Conservation (phyloP, 345 rosid genomes). For the Moricandia arvensis region DNA sequence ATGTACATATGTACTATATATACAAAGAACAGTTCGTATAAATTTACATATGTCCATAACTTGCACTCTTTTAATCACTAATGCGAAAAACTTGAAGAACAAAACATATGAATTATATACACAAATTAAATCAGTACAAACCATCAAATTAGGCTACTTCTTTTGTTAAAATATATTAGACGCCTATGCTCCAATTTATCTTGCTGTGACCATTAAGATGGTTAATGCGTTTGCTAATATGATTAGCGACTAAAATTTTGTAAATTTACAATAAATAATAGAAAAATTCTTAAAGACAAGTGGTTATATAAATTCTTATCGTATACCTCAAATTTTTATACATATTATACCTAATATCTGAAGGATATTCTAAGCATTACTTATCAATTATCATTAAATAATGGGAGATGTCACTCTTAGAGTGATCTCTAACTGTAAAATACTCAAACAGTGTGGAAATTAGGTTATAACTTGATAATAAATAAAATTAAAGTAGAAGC, state of each 20-base stretch:
- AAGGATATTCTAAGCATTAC: conserved; percentile 16
- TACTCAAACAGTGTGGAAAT: conserved; percentile 18
- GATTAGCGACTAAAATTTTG: background rate
- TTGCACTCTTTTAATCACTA: background rate
- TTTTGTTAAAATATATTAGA: background rate
- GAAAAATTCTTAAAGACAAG: background rate
- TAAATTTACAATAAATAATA: background rate
- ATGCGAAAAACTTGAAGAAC: background rate
- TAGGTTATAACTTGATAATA: background rate
- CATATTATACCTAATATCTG: background rate
- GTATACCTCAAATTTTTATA: background rate
- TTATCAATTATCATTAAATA: background rate
- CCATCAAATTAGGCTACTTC: background rate
- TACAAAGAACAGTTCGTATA: background rate
- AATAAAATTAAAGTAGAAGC: conserved; percentile 6
- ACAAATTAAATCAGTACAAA: background rate
- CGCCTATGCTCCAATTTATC: background rate
- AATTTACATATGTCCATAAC: background rate
- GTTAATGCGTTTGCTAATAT: background rate
- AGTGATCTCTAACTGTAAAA: conserved; percentile 20
- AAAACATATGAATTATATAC: background rate
- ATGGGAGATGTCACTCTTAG: conserved; percentile 9
- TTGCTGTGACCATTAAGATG: background rate
- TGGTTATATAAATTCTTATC: background rate
- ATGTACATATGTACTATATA: background rate